phyloP scores from a whole-genome alignment of 176 grass and related monocot genomes.

The Thinopyrum elongatum region DNA sequence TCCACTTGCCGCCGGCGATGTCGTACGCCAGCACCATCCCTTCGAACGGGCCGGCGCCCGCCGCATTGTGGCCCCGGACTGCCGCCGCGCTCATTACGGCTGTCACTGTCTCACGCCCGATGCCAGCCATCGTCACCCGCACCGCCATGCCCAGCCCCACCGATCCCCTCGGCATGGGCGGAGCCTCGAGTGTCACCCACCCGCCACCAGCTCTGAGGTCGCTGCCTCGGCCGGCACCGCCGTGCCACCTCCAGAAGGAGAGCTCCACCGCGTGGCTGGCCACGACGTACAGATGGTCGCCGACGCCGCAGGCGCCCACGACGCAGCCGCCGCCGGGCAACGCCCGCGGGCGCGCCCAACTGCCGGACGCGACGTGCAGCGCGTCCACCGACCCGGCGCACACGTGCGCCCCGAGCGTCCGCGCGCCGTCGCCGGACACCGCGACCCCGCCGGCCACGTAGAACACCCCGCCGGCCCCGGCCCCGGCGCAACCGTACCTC shows the following conservation, averaged over 20 bases:
- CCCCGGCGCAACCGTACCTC: constrained; percentile 79
- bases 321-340: constrained; percentile 82
- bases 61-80: constrained; percentile 36
- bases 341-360: constrained; percentile 52
- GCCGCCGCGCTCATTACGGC: constrained; percentile 57
- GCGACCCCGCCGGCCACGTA: constrained; percentile 74
- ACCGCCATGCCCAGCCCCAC: constrained; percentile 54
- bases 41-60: constrained; percentile 19
- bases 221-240: constrained; percentile 2
- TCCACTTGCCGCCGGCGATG: constrained; percentile 66
- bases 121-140: constrained; percentile 59
- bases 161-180: constrained; percentile 47
- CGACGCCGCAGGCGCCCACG: constrained; percentile 64
- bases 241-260: constrained; percentile 78
- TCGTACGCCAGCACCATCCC: constrained; percentile 76
- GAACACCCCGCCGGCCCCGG: constrained; percentile 55
- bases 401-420: constrained; percentile 48
- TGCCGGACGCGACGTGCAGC: constrained; percentile 54
- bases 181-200: constrained; percentile 67
- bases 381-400: constrained; percentile 82
- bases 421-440: constrained; percentile 30
- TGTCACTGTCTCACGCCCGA: constrained; percentile 49
- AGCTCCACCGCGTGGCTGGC: constrained; percentile 83
- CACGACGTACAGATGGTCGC: constrained; percentile 64
- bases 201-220: constrained; percentile 12